Evolutionary conservation across 148 eudicot genomes (phyloP), one percentile per base, ranked within the genome.

Genomic region (Spergularia marina): DNA sequence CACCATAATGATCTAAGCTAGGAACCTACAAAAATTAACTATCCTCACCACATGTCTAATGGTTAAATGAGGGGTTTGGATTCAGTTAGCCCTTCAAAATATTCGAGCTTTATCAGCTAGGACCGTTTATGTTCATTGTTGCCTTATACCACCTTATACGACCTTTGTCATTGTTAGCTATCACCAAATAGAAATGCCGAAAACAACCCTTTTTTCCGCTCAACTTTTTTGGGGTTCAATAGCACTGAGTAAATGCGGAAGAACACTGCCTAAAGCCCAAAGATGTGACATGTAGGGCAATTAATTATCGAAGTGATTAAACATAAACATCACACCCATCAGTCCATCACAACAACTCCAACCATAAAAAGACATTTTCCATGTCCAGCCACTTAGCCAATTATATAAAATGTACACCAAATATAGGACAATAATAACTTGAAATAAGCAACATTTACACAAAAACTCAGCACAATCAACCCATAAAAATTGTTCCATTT

Each of bases 401-500:
- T 17, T 12, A 69, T 3, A 69, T 39, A 1, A 70, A 53, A 16
- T 30, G 40, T 53, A 53, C 47, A 41, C 47, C 17, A 14, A 21
- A 52, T 25, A 14, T 16, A 69, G 39, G 12, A 68, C 55, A 47
- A 47, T 47, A 47, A 68, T 52, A 15, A 67, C 8, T 21, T 52
- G 41, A 69, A 68, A 12, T 8, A 3, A 23, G 14, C 57, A 39
- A 65, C 52, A 65, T 40, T 41, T 39, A 49, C 23, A 12, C 23
- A 40, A 15, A 41, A 44, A 44, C 49, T 44, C 49, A 6, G 7
- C 66, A 16, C 34, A 69, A 44, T 40, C 70, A 53, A 65, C 68
- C 64, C 52, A 51, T 7, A 49, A 71, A 41, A 44, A 65, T 12
- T 68, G 40, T 65, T 60, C 68, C 62, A 61, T 67, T 59, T 73